These are phyloP conservation scores for Phytophthora pluvialis DNA, from an alignment of 352 stramenopile species.

Conservation along the genomic window DNA sequence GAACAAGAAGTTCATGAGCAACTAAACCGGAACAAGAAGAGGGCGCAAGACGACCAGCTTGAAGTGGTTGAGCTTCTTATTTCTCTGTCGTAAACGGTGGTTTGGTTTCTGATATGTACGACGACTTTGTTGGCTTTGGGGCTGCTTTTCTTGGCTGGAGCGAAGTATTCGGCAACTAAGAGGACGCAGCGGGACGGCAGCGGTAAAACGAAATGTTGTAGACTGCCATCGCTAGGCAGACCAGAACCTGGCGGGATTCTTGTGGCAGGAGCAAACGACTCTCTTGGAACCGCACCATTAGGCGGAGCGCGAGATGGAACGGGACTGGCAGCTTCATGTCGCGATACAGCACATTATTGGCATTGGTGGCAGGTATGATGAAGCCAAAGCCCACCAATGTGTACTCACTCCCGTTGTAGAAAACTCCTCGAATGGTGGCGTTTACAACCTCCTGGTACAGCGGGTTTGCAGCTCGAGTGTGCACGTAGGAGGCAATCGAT, in stretches of 20 bases:
- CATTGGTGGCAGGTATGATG: slow-evolving; percentile 59
- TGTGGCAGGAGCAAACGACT: slow-evolving; percentile 54
- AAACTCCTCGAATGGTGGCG: slow-evolving; percentile 33
- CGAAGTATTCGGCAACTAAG: background rate
- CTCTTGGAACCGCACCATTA: slow-evolving; percentile 67
- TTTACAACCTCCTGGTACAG: slow-evolving; percentile 50
- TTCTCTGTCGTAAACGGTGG: slow-evolving; percentile 18
- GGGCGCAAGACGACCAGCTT: background rate
- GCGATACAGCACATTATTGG: slow-evolving; percentile 57
- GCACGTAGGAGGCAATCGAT: slow-evolving; percentile 38
- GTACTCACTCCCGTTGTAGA: slow-evolving; percentile 63
- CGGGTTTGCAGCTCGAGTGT: slow-evolving; percentile 35
- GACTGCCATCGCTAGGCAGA: slow-evolving; percentile 58
- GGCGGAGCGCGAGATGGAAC: slow-evolving; percentile 60
- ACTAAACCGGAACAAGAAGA: slow-evolving; percentile 42
- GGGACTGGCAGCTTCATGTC: slow-evolving; percentile 59
- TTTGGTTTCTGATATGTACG: background rate
- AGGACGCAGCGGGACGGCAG: slow-evolving; percentile 40
- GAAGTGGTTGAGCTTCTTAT: background rate
- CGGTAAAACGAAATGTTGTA: slow-evolving; percentile 60
- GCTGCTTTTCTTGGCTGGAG: background rate
- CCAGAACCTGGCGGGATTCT: slow-evolving; percentile 56
- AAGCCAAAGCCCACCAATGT: slow-evolving; percentile 66
- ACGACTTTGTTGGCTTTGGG: too few relatives aligned
- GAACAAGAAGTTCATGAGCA: slow-evolving; percentile 90